Evolutionary conservation across 208 protist species (phyloP).

Genomic region (Leishmania turanica): DNA sequence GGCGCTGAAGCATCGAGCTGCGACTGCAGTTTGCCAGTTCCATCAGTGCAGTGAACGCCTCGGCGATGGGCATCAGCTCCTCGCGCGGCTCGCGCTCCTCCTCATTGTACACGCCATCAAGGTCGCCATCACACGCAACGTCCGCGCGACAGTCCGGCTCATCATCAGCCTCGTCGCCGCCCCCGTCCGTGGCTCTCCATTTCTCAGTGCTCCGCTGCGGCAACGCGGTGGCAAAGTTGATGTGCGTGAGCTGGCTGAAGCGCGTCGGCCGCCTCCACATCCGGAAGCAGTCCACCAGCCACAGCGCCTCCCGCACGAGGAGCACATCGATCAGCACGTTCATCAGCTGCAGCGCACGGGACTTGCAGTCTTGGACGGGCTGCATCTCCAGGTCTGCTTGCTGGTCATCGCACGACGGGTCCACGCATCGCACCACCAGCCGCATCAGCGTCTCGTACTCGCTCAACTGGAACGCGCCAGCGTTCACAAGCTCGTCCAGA

Average conservation of each 20-base stretch:
- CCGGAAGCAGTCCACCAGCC: conserved; percentile 45
- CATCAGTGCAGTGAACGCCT: conserved; percentile 39
- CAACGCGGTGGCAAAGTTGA: conserved; percentile 17
- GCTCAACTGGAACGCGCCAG: conserved; percentile 35
- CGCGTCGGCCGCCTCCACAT: neutral
- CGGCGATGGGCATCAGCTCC: conserved; percentile 23
- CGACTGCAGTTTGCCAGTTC: conserved; percentile 29
- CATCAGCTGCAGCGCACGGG: conserved; percentile 38
- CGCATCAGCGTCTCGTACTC: conserved; percentile 37
- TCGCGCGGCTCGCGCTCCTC: conserved; percentile 3
- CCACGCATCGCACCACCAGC: conserved; percentile 33
- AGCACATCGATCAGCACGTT: conserved; percentile 39
- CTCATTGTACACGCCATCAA: neutral
- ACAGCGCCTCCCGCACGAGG: conserved; percentile 28
- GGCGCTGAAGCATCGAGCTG: conserved; percentile 38
- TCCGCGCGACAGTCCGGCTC: neutral
- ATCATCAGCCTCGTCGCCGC: neutral
- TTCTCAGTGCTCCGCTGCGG: neutral
- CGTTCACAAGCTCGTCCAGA: conserved; percentile 38
- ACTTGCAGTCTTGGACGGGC: conserved; percentile 43
- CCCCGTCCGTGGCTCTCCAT: neutral
- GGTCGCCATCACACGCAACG: neutral
- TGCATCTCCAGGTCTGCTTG: conserved; percentile 31
- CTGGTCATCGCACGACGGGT: conserved; percentile 31
- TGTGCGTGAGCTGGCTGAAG: conserved; percentile 29